Conservation (phyloP, 352 stramenopile species). For the Phytopythium boreale region DNA sequence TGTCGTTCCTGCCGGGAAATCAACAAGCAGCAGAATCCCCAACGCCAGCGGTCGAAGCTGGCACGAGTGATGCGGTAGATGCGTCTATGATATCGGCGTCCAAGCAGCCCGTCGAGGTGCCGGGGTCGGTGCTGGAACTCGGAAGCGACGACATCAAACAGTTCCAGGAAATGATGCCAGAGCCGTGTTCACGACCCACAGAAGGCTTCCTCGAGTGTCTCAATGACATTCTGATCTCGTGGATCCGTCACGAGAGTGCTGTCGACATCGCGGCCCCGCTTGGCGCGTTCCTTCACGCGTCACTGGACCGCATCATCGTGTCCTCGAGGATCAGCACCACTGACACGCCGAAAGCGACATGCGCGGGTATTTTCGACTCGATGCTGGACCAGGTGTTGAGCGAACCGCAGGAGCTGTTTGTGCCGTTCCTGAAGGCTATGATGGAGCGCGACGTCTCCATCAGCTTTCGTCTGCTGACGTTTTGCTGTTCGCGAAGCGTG, state of each 20-base stretch:
- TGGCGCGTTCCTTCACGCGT: conserved; percentile 59
- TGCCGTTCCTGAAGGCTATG: conserved; percentile 83
- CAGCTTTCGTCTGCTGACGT: conserved; percentile 68
- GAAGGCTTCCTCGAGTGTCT: conserved; percentile 77
- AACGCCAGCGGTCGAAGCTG: conserved; percentile 18
- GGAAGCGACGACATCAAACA: conserved; percentile 74
- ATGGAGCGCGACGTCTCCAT: conserved; percentile 69
- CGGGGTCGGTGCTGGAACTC: conserved; percentile 50
- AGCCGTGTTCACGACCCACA: conserved; percentile 53
- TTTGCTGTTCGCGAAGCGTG: conserved; percentile 49
- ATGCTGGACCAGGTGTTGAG: conserved; percentile 81
- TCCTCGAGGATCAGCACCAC: conserved; percentile 68
- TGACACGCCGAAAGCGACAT: conserved; percentile 58
- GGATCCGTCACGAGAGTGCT: conserved; percentile 76
- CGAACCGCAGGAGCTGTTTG: conserved; percentile 59
- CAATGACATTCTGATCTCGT: conserved; percentile 83
- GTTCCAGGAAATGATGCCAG: conserved; percentile 70
- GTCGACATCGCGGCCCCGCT: conserved; percentile 57
- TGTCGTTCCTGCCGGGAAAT: conserved; percentile 78
- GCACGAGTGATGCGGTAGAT: conserved; percentile 16
- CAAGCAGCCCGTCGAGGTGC: conserved; percentile 36
- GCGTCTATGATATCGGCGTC: conserved; percentile 13
- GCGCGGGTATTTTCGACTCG: conserved; percentile 65
- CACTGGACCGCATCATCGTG: conserved; percentile 73
- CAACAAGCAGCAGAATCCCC: conserved; percentile 38